Evolutionary conservation across 2,329 filamentous ascomycete species (phyloP).

Genomic region (Trichophyton simii): DNA sequence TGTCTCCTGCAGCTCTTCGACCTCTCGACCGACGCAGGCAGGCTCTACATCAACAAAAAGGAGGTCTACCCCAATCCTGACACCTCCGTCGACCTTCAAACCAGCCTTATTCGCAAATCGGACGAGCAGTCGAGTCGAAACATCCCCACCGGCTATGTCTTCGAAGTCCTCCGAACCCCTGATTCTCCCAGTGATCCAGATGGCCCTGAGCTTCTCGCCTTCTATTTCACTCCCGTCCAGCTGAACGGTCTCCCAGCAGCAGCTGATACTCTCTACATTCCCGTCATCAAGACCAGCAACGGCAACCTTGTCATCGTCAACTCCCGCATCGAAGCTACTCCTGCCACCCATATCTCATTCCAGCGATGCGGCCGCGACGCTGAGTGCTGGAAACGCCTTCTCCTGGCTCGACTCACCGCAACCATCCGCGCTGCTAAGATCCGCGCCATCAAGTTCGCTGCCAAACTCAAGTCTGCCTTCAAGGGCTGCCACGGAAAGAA

Average conservation of each 20-base stretch:
- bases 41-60: slow-evolving; percentile 26
- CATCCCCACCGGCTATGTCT: slow-evolving; percentile 31
- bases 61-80: slow-evolving; percentile 29
- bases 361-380: slow-evolving; percentile 31
- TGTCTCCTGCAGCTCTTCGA: slow-evolving; percentile 22
- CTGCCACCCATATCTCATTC: slow-evolving; percentile 28
- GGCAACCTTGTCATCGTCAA: slow-evolving; percentile 28
- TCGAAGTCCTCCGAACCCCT: slow-evolving; percentile 26
- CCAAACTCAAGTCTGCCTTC: slow-evolving; percentile 16
- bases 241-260: slow-evolving; percentile 32
- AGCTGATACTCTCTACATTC: slow-evolving; percentile 32
- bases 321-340: slow-evolving; percentile 27
- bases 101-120: slow-evolving; percentile 23
- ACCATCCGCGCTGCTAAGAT: slow-evolving; percentile 28
- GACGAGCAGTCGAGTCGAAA: slow-evolving; percentile 28
- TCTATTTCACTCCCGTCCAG: slow-evolving; percentile 36
- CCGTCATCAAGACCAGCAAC: slow-evolving; percentile 25
- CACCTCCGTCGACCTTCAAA: slow-evolving; percentile 20
- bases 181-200: slow-evolving; percentile 20
- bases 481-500: slow-evolving; percentile 25
- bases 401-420: slow-evolving; percentile 28
- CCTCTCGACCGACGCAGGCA: slow-evolving; percentile 25
- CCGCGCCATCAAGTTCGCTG: slow-evolving; percentile 23
- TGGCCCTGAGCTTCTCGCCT: slow-evolving; percentile 22
- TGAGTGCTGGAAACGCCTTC: slow-evolving; percentile 27